phyloP scores from a whole-genome alignment of 306 rosid species.

The Bauhinia variegata region DNA sequence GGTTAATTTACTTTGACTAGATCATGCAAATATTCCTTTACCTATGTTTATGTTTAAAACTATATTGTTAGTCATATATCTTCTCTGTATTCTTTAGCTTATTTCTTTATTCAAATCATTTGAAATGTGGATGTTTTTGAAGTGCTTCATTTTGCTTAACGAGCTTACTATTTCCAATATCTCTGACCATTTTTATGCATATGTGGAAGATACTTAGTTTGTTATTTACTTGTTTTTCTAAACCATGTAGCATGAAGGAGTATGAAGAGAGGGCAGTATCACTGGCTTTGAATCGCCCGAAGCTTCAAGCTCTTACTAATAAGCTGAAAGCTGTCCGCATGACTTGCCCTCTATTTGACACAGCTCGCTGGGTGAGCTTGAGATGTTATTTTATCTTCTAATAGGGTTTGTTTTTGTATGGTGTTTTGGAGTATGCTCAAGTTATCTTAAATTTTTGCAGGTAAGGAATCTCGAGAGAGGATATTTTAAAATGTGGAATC shows the following conservation, averaged over 20 bases:
- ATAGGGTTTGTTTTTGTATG: background rate
- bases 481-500: constrained; percentile 61
- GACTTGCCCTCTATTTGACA: constrained; percentile 94
- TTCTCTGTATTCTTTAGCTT: background rate
- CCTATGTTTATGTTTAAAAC: background rate
- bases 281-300: constrained; percentile 74
- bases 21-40: no score
- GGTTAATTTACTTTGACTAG: background rate
- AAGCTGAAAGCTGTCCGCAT: constrained; percentile 79
- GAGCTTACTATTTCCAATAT: background rate
- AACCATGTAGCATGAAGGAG: constrained; percentile 70
- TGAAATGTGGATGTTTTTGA: background rate
- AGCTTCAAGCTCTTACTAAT: constrained; percentile 75
- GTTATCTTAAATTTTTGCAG: constrained; percentile 34
- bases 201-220: background rate
- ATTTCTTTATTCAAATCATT: background rate
- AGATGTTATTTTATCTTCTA: background rate
- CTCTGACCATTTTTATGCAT: background rate
- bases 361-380: constrained; percentile 80
- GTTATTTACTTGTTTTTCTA: constrained; percentile 12
- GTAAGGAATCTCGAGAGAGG: constrained; percentile 61
- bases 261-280: constrained; percentile 93
- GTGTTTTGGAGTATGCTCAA: constrained; percentile 5
- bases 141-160: background rate
- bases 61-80: background rate